Evolutionary conservation across 768 basidiomycete species (phyloP).

Genomic region (Boletus pseudopeckii): DNA sequence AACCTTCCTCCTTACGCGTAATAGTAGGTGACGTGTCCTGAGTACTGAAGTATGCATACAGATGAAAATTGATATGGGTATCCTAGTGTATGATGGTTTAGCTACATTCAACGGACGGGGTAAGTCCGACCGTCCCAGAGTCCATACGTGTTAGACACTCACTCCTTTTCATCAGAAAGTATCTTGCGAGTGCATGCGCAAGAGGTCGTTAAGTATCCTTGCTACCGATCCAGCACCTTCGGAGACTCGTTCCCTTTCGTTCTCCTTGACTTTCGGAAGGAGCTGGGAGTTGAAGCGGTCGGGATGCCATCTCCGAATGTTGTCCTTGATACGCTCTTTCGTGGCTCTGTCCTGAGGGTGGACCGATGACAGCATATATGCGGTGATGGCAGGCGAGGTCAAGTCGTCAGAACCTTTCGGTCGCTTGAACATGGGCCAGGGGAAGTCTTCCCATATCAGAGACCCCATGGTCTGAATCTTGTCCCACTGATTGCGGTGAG

Average conservation of each 20-base stretch:
- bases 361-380: conserved; percentile 58
- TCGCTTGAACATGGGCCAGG: conserved; percentile 67
- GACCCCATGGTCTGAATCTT: conserved; percentile 38
- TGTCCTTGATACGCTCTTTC: conserved; percentile 75
- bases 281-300: conserved; percentile 76
- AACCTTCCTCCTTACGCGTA: conserved; percentile 15
- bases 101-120: conserved; percentile 11
- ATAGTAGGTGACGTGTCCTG: conserved; percentile 9
- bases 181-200: conserved; percentile 48
- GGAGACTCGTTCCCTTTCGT: conserved; percentile 63
- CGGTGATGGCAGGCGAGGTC: conserved; percentile 49
- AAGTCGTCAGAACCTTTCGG: conserved; percentile 61
- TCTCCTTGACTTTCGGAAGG: conserved; percentile 59
- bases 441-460: conserved; percentile 64
- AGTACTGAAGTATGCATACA: conserved; percentile 29
- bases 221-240: conserved; percentile 72
- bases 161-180: conserved; percentile 33
- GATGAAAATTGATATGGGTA: conserved; percentile 31
- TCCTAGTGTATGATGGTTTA: conserved; percentile 22
- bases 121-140: conserved; percentile 7
- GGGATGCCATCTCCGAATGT: conserved; percentile 76
- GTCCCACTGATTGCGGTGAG: conserved; percentile 62
- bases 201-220: conserved; percentile 66
- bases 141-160: conserved; percentile 8
- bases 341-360: conserved; percentile 50